Conservation (phyloP, 148 eudicot species). For the Camellia sinensis region DNA sequence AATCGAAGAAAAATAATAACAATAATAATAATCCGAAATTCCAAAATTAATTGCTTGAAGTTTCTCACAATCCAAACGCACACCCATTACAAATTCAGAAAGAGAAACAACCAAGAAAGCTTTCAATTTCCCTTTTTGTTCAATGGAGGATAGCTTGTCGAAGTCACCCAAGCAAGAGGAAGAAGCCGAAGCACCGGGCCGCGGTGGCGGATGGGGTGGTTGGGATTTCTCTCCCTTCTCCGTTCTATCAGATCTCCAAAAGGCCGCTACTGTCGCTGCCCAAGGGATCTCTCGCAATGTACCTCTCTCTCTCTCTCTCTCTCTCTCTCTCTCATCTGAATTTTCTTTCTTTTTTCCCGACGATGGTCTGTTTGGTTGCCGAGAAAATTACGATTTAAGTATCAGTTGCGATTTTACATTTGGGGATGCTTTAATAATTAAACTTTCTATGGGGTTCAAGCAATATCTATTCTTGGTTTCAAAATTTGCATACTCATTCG, state of each 20-base stretch:
- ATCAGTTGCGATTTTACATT: not conserved
- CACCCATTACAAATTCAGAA: not conserved
- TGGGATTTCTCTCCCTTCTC: conserved; percentile 87
- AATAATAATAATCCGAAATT: too few species aligned
- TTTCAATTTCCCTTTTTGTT: not conserved
- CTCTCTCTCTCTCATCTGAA: not conserved
- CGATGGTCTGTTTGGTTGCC: not conserved
- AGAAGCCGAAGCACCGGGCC: conserved; percentile 24
- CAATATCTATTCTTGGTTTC: not conserved
- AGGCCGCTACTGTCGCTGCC: conserved; percentile 73
- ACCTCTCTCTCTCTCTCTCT: conserved; percentile 14
- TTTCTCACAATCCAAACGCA: conserved; percentile 1
- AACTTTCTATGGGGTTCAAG: not conserved
- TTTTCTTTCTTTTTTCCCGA: not conserved
- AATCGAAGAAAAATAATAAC: too few species aligned
- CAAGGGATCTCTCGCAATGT: conserved; percentile 99
- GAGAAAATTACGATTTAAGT: not conserved
- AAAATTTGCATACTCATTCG: too few species aligned
- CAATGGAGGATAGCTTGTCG: conserved; percentile 25
- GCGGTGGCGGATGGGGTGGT: conserved; percentile 85
- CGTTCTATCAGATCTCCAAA: conserved; percentile 88
- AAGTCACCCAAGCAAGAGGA: conserved; percentile 26
- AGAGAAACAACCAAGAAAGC: too few species aligned
- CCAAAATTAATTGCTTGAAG: not conserved
- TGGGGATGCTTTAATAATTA: not conserved